These are phyloP conservation scores for Pascua sp. DNA, from an alignment of 1,284 basidiomycete species.

Conservation along the genomic window DNA sequence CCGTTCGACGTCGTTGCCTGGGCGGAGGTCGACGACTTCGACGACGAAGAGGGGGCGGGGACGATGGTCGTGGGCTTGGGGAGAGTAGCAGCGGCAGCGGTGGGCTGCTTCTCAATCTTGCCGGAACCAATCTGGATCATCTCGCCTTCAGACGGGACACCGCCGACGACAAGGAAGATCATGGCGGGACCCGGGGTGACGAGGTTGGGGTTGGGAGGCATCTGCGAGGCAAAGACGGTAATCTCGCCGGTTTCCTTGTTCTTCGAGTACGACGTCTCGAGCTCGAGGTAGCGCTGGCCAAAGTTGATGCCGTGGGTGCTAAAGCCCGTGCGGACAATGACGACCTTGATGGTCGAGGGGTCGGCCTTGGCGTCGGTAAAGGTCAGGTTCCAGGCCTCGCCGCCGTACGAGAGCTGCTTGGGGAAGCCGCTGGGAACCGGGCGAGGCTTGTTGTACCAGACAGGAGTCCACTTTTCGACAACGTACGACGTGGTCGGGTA, in stretches of 20 bases:
- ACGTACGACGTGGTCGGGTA: constrained; percentile 45
- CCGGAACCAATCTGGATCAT: constrained; percentile 75
- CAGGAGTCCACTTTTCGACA: constrained; percentile 49
- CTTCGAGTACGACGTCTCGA: constrained; percentile 74
- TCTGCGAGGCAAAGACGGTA: constrained; percentile 72
- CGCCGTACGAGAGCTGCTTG: constrained; percentile 60
- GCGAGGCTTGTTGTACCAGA: constrained; percentile 61
- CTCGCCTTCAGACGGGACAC: constrained; percentile 74
- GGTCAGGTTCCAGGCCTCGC: constrained; percentile 69
- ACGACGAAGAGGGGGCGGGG: not conserved
- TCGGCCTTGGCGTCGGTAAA: constrained; percentile 60
- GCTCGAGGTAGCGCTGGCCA: constrained; percentile 58
- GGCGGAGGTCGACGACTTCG: not conserved
- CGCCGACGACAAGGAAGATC: constrained; percentile 73
- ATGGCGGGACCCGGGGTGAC: constrained; percentile 82
- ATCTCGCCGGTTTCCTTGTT: constrained; percentile 66
- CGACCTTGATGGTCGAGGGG: constrained; percentile 61
- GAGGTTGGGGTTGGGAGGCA: constrained; percentile 76
- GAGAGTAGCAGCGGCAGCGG: constrained; percentile 53
- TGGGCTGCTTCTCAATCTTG: constrained; percentile 65
- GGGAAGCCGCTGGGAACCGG: constrained; percentile 53
- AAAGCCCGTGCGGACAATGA: constrained; percentile 82
- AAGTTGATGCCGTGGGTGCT: constrained; percentile 83
- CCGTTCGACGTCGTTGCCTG: not conserved
- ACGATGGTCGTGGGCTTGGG: constrained; percentile 49